Evolutionary conservation across 164 flowering plant genomes (phyloP).

Genomic region (Nelumbo lutea): DNA sequence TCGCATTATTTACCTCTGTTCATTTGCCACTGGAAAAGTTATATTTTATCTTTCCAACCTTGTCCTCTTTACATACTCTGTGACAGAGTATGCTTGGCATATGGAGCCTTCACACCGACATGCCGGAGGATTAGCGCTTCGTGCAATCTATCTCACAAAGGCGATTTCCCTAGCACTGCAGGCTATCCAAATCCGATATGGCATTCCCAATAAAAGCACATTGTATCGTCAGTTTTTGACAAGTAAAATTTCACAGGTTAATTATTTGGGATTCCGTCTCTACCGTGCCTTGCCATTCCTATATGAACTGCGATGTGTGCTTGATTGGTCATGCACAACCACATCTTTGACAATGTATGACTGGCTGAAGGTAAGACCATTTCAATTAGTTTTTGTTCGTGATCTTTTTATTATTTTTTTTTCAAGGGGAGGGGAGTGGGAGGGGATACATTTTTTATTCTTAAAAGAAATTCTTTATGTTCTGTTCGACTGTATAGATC

Average conservation of each 20-base stretch:
- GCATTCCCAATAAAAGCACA: slow-evolving; percentile 90
- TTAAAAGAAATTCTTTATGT: neutral
- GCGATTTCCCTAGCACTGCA: slow-evolving; percentile 81
- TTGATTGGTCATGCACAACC: slow-evolving; percentile 99
- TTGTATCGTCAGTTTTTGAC: slow-evolving; percentile 92
- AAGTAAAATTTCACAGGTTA: slow-evolving; percentile 64
- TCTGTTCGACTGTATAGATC: neutral
- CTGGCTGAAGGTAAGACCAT: slow-evolving; percentile 82
- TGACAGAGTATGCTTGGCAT: slow-evolving; percentile 87
- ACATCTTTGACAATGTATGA: slow-evolving; percentile 99
- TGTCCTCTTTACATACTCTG: slow-evolving; percentile 73
- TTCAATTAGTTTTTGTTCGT: neutral
- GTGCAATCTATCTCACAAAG: slow-evolving; percentile 90
- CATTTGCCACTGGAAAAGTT: slow-evolving; percentile 87
- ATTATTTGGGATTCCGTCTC: slow-evolving; percentile 83
- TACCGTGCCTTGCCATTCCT: slow-evolving; percentile 97
- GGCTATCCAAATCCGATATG: slow-evolving; percentile 84
- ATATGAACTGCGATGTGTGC: slow-evolving; percentile 91
- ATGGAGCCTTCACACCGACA: slow-evolving; percentile 50
- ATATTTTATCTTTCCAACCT: slow-evolving; percentile 80
- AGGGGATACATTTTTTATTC: neutral
- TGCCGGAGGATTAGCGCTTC: slow-evolving; percentile 72
- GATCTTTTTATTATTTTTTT: too few species aligned
- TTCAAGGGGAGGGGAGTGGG: too few species aligned
- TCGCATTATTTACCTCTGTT: slow-evolving; percentile 90